Percentiles rank a stretch among this genome's conserved stretches.
These are phyloP conservation scores for Asterochloris sp. DNA, from an alignment of 139 green algal genomes.

Conservation along the genomic window DNA sequence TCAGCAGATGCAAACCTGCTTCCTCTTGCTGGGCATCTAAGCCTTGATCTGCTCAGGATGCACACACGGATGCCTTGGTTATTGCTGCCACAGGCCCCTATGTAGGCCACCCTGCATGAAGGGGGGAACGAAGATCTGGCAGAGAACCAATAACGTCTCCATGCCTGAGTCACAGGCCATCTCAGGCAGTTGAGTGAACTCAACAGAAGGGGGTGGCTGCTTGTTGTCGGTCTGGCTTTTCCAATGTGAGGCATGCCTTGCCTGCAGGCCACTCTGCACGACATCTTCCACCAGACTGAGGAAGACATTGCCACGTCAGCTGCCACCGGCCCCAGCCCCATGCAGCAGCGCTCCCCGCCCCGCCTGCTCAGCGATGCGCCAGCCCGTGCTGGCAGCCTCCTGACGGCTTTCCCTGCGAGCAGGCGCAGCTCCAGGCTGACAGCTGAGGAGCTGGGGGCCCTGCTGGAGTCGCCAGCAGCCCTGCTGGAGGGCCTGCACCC, in stretches of 20 bases:
- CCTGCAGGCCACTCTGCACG: slow-evolving; percentile 38
- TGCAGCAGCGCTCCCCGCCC: slow-evolving; percentile 1
- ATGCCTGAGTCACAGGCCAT: background rate
- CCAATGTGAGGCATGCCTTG: background rate
- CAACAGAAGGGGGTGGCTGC: background rate
- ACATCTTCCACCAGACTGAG: slow-evolving; percentile 45
- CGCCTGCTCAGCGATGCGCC: background rate
- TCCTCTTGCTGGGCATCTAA: background rate
- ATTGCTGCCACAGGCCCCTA: background rate
- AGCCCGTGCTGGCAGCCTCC: no score
- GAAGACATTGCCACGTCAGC: slow-evolving; percentile 13
- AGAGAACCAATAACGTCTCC: background rate
- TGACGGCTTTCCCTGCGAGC: no score
- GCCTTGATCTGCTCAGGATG: no score
- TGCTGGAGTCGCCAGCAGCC: no score
- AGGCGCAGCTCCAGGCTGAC: no score
- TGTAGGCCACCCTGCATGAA: background rate
- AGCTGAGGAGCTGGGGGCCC: no score
- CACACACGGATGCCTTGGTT: background rate
- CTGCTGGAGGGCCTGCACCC: no score
- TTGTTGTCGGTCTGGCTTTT: background rate
- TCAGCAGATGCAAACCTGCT: background rate
- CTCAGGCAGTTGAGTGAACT: background rate
- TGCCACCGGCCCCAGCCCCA: slow-evolving; percentile 26
- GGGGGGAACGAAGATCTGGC: background rate